Base-by-base conservation (phyloP, 2,329 filamentous ascomycete species). In the Clarireedia sp. region DNA sequence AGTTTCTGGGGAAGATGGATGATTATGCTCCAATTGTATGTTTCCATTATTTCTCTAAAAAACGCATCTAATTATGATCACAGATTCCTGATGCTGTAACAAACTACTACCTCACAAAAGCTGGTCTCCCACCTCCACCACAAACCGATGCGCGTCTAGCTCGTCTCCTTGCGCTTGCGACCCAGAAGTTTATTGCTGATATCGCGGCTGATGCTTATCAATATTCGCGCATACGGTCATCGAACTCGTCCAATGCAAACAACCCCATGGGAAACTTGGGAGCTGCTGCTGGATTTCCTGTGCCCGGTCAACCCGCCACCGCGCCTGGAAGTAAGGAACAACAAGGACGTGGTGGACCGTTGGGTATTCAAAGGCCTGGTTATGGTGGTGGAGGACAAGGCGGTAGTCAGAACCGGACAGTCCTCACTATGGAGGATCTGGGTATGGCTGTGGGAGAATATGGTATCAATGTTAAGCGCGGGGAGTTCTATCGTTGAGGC, bases 391-490 rank as follows among this genome's bases (percentile, higher is more conserved):
- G 92, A 63, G 91, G 91, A 0, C 89, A 90, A 66, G 90, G 91
- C 26, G 89, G 89, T 1, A 88, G 85, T 54, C 89, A 95, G 74
- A 95, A 95, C 61, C 80, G 90, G 60, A 96, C 94, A 17, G 92
- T 99, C 54, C 77, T 99, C 59, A 97, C 94, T 0, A 97, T 99
- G 94, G 94, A 99, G 73, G 94, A 99, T 71, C 72, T 99, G 65
- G 94, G 94, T 16, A 97, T 97, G 90, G 94, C 94, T 1, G 92
- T 97, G 29, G 89, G 89, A 33, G 94, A 99, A 76, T 99, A 97
- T 69, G 94, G 94, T 1, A 90, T 99, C 51, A 99, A 96, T 69
- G 88, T 97, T 52, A 97, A 96, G 82, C 81, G 94, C 61, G 91
- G 92, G 68, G 94, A 99, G 74, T 99, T 97, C 69, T 99, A 99